Percentiles rank a stretch among this genome's conserved stretches.
These are phyloP conservation scores for Lipomyces sp. DNA, from an alignment of 805 yeast species.

Conservation along the genomic window DNA sequence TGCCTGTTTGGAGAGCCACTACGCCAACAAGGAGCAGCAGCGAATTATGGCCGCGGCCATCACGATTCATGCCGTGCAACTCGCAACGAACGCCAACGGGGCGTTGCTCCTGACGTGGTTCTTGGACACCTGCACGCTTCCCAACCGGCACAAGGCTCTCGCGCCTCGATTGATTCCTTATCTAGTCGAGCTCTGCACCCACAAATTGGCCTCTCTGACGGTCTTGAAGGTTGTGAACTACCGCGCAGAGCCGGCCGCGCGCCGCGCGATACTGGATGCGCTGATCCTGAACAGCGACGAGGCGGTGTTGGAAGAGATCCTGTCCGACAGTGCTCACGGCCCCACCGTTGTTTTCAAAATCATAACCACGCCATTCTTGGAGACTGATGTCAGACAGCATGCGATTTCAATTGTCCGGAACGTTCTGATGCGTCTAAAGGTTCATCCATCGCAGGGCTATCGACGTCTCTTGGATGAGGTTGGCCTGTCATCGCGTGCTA, in stretches of 20 bases:
- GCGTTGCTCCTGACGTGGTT: slow-evolving; percentile 90
- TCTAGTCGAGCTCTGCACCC: slow-evolving; percentile 63
- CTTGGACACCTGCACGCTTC: slow-evolving; percentile 73
- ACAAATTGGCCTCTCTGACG: slow-evolving; percentile 80
- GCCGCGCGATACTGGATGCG: slow-evolving; percentile 57
- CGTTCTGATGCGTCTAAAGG: slow-evolving; percentile 57
- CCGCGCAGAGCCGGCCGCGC: slow-evolving; percentile 61
- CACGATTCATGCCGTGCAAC: slow-evolving; percentile 69
- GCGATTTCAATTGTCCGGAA: slow-evolving; percentile 60
- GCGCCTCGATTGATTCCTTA: slow-evolving; percentile 61
- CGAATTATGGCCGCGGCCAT: slow-evolving; percentile 73
- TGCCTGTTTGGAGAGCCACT: slow-evolving; percentile 82
- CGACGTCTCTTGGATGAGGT: slow-evolving; percentile 89
- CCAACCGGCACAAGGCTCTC: slow-evolving; percentile 62
- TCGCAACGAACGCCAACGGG: slow-evolving; percentile 83
- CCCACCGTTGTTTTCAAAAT: slow-evolving; percentile 77
- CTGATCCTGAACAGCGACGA: slow-evolving; percentile 52
- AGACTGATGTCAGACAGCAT: slow-evolving; percentile 56
- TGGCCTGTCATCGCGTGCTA: slow-evolving; percentile 48
- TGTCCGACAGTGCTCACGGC: slow-evolving; percentile 67
- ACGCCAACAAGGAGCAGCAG: slow-evolving; percentile 63
- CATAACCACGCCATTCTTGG: slow-evolving; percentile 62
- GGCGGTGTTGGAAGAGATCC: slow-evolving; percentile 49
- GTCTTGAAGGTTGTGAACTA: slow-evolving; percentile 72
- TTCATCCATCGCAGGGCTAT: slow-evolving; percentile 61